These are phyloP conservation scores for Lithohypha guttulata DNA, from an alignment of 2,329 filamentous ascomycete genomes.

Conservation along the genomic window DNA sequence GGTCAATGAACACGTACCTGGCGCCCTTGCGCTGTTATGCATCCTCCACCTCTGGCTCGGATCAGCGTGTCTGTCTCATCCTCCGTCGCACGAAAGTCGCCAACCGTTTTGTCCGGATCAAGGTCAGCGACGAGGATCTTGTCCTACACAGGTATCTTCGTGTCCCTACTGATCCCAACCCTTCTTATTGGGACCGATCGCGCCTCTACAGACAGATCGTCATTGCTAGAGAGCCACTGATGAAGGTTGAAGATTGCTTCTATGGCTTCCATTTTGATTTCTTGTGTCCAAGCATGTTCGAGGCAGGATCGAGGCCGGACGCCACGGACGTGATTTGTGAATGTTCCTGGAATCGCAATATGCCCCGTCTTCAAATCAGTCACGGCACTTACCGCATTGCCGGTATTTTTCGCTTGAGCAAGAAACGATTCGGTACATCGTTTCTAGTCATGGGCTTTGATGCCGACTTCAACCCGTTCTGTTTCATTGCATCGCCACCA, in stretches of 20 bases:
- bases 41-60: neutral
- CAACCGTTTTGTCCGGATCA: neutral
- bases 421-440: neutral
- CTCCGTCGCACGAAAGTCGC: constrained; percentile 1
- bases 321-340: neutral
- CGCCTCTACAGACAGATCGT: neutral
- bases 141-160: constrained; percentile 1
- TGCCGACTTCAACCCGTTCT: constrained; percentile 4
- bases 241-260: constrained; percentile 1
- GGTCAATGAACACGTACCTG: constrained; percentile 6
- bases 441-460: constrained; percentile 1
- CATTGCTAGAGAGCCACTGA: neutral
- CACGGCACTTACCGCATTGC: neutral
- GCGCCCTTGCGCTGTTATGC: constrained; percentile 3
- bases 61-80: constrained; percentile 1
- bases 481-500: constrained; percentile 2
- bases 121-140: neutral
- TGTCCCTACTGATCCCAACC: constrained; percentile 2
- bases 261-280: constrained; percentile 4
- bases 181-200: constrained; percentile 2
- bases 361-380: neutral
- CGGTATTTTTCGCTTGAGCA: neutral
- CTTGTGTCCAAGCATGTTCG: neutral
- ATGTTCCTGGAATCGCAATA: neutral
- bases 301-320: constrained; percentile 1